Conservation (phyloP, 345 rosid species). For the Sisymbrium altissimum region DNA sequence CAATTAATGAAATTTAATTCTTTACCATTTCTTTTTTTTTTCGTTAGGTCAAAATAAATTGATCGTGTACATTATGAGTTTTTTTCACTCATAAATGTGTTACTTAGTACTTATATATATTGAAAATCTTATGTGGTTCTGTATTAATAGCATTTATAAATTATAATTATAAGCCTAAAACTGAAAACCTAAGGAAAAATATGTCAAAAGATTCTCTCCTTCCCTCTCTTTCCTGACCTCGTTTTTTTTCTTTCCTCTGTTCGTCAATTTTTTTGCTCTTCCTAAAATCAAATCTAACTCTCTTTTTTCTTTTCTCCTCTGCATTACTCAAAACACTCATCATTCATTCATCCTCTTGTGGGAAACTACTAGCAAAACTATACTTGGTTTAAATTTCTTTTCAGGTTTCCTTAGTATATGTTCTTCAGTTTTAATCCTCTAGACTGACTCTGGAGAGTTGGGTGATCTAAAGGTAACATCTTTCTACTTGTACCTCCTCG, state of each 20-base stretch:
- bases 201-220: conserved; percentile 25
- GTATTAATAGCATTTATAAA: not conserved
- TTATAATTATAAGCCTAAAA: not conserved
- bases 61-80: not conserved
- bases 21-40: not conserved
- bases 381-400: not conserved
- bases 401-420: not conserved
- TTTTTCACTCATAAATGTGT: conserved; percentile 1
- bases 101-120: not conserved
- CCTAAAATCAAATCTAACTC: conserved; percentile 8
- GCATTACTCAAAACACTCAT: conserved; percentile 5
- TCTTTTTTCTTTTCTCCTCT: not conserved
- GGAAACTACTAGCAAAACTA: not conserved
- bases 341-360: not conserved
- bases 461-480: conserved; percentile 31
- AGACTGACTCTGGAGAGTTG: not conserved
- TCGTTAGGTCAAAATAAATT: not conserved
- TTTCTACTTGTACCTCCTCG: too few species aligned
- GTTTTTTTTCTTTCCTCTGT: not conserved
- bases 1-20: not conserved
- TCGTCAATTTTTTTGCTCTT: not conserved
- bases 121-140: not conserved
- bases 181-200: not conserved
- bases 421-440: conserved; percentile 13
- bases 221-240: conserved; percentile 17